Evolutionary conservation across 2,329 filamentous ascomycete species (phyloP), one percentile per base, ranked within the genome.

Genomic region (Sarocladiaceae sp.): DNA sequence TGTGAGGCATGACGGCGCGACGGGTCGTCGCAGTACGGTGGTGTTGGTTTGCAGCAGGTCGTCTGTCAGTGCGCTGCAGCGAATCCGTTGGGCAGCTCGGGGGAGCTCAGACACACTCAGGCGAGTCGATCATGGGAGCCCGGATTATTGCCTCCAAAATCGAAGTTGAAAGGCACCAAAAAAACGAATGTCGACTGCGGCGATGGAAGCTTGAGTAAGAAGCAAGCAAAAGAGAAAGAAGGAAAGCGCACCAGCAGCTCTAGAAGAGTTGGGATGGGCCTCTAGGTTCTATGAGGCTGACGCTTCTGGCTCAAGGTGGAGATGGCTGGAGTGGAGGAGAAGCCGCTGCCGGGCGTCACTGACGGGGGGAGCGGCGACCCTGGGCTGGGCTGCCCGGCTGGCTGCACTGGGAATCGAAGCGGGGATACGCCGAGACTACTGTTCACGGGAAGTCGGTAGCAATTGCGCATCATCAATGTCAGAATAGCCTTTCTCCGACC

Each of bases 241-340:
- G 25, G 44, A 48, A 48, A 44, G 40, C 20, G 11, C n/a, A n/a
- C n/a, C n/a, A n/a, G n/a, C 15, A 33, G 44, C 7, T 8, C 44
- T 17, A n/a, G 23, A 3, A 5, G 10, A 25, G 40, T 10, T 4
- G 20, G 40, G 18, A 12, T 28, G 40, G 40, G 25, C 40, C 22
- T 46, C 25, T 28, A 33, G 44, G 44, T 48, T 31, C 26, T 48
- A n/a, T 48, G 44, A 48, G 44, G 44, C 44, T 33, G 44, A 48
- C 44, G 44, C 44, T 48, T 48, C 29, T 33, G 33, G 26, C 26
- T 10, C 17, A 15, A 33, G 28, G 28, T 48, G 44, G 26, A 33
- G 44, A 18, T 48, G 29, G 44, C 17, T 8, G 40, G 23, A 44
- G 40, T 44, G 40, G 37, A 40, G 37, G 18, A 40, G 37, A 22